Base-by-base conservation (phyloP, 306 rosid species). In the Purshia tridentata region DNA sequence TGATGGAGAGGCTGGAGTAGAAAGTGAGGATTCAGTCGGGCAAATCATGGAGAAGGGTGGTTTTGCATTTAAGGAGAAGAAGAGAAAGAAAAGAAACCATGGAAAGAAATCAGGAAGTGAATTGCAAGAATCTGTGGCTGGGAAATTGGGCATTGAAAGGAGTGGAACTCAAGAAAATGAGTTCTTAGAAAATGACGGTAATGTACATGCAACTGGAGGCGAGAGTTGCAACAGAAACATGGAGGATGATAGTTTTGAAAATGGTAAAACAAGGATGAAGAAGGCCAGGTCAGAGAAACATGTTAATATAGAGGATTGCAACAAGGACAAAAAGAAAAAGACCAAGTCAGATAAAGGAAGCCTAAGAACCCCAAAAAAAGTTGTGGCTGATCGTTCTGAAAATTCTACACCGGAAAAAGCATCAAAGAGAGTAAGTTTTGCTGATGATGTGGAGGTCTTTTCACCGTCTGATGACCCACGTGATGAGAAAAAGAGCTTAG, bases 391-490 rank as follows among this genome's bases (percentile, higher is more conserved):
- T 59, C 70, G 47, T n/a, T 57, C 63, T 69, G 47, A 72, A 46
- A 55, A 44, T 41, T 75, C 54, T 70, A 64, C 82, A 37, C 72
- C 63, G 13, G 52, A 50, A 23, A 58, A 78, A 58, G 41, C 71
- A 42, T 65, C 76, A 54, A 87, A 85, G 66, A 80, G 81, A 70
- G 96, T 89, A 20, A 85, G 78, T 44, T 92, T 86, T 75, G 78
- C 90, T 37, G 89, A 92, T 79, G 67, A 84, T 50, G 83, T 92
- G 69, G 89, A 85, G 76, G 64, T 88, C 66, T 78, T 81, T 58
- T 35, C 77, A 35, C 29, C 22, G 20, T 63, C 58, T 71, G 76
- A 77, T 79, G 58, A 22, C 15, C 11, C 71, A 59, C 53, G n/a
- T 59, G 69, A 60, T 50, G 14, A 67, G 9, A 72, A 54, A 23